Evolutionary conservation across 2,329 filamentous ascomycete species (phyloP), one percentile per base, ranked within the genome.

Genomic region (Diplocarpon mali): DNA sequence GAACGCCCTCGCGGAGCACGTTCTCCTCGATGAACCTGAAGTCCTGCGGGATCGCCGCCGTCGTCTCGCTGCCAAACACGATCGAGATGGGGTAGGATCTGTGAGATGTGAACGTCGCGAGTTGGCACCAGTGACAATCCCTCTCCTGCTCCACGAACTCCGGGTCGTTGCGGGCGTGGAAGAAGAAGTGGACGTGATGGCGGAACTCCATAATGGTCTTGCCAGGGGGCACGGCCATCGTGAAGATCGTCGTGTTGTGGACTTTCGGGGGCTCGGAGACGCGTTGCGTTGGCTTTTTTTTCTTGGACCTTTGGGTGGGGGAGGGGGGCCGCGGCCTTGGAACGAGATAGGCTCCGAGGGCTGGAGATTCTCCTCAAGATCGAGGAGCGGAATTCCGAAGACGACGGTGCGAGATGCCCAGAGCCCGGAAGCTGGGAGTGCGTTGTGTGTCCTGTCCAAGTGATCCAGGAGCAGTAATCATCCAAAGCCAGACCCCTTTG

Each of bases 11-110:
- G 2, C 73, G 65, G 1, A 84, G 67, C 3, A 81, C 66, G 9
- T 77, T 79, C 1, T 71, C 63, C 6, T 79, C 67, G 42, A 88
- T 80, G 60, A 89, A 90, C 0, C 69, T 68, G 54, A 92, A 93
- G 32, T 73, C 65, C 0, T 75, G 63, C 0, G 83, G 78, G 12
- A 78, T 66, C n/a, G 54, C 70, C 52, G 55, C 69, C 12, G 8
- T 30, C 1, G 70, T 63, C 53, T 83, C 79, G 2, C 75, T 63
- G 0, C 70, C 65, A 57, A 90, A 90, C 41, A 79, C 65, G 1
- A 89, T 70, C 0, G 74, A 75, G 20, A 87, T 70, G 1, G 77
- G 75, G 7, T 67, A 68, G 1, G 59, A 47, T 0, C 59, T 46
- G 49, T 76, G 70, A 0, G 66, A 73, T 1, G 67, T 60, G 50